Percentiles rank a stretch among this genome's conserved stretches.
Conservation (phyloP, 441 rosid genomes). For the Eruca vesicaria region DNA sequence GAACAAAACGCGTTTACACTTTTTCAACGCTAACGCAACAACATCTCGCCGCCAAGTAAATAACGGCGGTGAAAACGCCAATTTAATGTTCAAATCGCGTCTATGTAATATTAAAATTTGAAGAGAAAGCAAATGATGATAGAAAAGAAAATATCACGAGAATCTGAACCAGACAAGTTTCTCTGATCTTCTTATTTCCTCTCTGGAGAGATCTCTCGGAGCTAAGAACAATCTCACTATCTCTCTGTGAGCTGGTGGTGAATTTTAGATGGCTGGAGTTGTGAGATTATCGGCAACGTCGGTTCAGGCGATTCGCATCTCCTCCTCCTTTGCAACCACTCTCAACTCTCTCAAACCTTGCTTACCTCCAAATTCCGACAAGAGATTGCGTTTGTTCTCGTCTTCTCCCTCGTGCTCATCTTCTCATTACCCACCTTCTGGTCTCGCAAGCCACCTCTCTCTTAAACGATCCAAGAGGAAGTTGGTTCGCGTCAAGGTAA, state of each 20-base stretch:
- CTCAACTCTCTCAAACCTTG: constrained; percentile 39
- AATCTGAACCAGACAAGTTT: constrained; percentile 35
- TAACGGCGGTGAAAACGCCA: constrained; percentile 25
- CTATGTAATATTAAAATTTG: neutral
- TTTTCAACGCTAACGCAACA: constrained; percentile 1
- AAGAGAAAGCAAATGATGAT: neutral
- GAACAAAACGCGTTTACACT: constrained; percentile 14
- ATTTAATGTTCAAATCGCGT: constrained; percentile 19
- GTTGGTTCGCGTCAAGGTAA: constrained; percentile 24
- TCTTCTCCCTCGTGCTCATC: constrained; percentile 34
- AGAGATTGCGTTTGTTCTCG: constrained; percentile 43
- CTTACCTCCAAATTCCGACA: constrained; percentile 37
- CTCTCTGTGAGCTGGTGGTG: neutral
- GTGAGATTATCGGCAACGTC: constrained; percentile 43
- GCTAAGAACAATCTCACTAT: neutral
- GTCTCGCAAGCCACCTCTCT: constrained; percentile 42
- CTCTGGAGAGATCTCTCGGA: constrained; percentile 24
- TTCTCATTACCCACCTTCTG: constrained; percentile 21
- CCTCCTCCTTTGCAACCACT: constrained; percentile 43
- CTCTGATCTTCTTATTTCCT: constrained; percentile 27
- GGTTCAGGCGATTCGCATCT: constrained; percentile 44
- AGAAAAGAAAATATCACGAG: constrained; percentile 18
- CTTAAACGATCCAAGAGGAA: constrained; percentile 38
- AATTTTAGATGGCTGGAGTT: constrained; percentile 67
- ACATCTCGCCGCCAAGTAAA: constrained; percentile 13